Percentiles rank a stretch among this genome's conserved stretches.
Evolutionary conservation across 768 basidiomycete species (phyloP).

Genomic region (Mycena galericulata): DNA sequence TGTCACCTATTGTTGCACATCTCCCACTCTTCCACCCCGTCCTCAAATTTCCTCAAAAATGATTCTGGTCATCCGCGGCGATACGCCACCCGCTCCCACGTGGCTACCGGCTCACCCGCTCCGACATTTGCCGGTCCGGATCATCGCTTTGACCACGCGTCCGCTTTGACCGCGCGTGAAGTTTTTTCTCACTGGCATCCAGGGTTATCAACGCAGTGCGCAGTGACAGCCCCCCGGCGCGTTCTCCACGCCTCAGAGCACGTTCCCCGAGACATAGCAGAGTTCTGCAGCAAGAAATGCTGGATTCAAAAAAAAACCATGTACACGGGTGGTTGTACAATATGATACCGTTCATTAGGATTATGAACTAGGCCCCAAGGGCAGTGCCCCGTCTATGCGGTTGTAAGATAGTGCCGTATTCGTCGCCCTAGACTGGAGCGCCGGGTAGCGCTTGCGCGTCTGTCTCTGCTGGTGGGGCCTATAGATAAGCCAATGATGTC

Average conservation of each 20-base stretch:
- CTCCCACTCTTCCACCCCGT: too few species aligned
- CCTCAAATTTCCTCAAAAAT: too few species aligned
- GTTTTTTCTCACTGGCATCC: background rate
- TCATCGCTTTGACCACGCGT: slow-evolving; percentile 22
- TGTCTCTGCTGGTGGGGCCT: background rate
- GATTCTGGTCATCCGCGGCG: background rate
- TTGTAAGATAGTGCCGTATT: background rate
- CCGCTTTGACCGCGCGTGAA: slow-evolving; percentile 25
- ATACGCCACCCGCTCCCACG: background rate
- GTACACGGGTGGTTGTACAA: background rate
- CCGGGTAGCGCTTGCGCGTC: background rate
- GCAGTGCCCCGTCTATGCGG: background rate
- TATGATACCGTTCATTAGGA: slow-evolving; percentile 16
- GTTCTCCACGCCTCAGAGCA: too few species aligned
- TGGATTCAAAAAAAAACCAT: background rate
- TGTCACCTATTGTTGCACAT: too few species aligned
- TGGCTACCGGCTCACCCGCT: background rate
- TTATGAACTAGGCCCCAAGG: slow-evolving; percentile 13
- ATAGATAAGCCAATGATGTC: too few species aligned
- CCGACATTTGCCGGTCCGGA: background rate
- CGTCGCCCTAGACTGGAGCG: background rate
- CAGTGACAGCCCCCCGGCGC: background rate
- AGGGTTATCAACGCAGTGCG: background rate
- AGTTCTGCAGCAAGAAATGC: background rate
- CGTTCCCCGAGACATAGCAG: background rate